Conservation (phyloP, 2,329 filamentous ascomycete genomes). For the Dothideomycetes sp. region DNA sequence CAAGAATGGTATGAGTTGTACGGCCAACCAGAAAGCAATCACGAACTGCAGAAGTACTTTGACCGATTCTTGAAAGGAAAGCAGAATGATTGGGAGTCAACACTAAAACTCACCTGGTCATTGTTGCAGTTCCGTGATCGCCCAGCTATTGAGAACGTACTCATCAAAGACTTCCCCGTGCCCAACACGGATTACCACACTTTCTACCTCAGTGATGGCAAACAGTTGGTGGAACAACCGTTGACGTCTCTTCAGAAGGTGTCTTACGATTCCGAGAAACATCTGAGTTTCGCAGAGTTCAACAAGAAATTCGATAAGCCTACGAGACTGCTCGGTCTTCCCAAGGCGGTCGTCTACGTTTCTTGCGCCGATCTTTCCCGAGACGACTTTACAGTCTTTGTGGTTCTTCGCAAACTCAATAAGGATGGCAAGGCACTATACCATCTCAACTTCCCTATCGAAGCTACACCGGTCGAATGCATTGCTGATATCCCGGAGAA, state of each 20-base stretch:
- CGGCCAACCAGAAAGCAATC: slow-evolving; percentile 23
- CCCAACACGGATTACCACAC: neutral
- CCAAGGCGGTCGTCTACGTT: slow-evolving; percentile 35
- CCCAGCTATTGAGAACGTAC: slow-evolving; percentile 22
- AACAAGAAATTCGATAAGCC: slow-evolving; percentile 30
- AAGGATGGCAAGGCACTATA: neutral
- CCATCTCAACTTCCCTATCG: slow-evolving; percentile 2
- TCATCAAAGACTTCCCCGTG: slow-evolving; percentile 26
- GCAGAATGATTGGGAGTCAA: slow-evolving; percentile 37
- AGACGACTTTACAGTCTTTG: slow-evolving; percentile 3
- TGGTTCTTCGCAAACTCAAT: slow-evolving; percentile 11
- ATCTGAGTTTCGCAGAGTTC: slow-evolving; percentile 23
- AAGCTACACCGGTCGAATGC: slow-evolving; percentile 18
- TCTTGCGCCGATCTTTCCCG: slow-evolving; percentile 20
- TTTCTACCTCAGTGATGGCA: neutral
- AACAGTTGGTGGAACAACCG: neutral
- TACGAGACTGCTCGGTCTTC: slow-evolving; percentile 34
- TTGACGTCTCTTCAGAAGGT: neutral
- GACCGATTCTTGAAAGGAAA: slow-evolving; percentile 36
- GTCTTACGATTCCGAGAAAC: slow-evolving; percentile 27
- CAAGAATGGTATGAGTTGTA: slow-evolving; percentile 42
- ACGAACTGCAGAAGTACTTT: slow-evolving; percentile 37
- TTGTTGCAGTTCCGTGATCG: slow-evolving; percentile 29
- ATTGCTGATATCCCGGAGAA: slow-evolving; percentile 31
- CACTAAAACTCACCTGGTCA: slow-evolving; percentile 34